Percentiles rank a stretch among this genome's conserved stretches.
These are phyloP conservation scores for Uronychia binucleata DNA, from an alignment of 73 alveolate genomes.

Conservation along the genomic window DNA sequence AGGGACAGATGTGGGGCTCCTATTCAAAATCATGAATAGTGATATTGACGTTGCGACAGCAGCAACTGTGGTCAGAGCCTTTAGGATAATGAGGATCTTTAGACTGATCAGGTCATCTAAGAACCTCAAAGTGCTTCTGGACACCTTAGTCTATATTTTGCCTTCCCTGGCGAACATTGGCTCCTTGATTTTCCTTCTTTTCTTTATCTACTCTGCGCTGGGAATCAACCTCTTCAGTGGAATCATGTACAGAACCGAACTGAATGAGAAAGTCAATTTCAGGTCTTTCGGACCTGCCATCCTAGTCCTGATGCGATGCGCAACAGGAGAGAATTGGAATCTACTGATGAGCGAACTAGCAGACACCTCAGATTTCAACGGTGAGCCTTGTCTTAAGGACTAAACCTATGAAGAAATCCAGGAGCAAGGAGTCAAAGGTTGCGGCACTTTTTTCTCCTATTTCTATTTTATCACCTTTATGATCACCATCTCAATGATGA, in stretches of 20 bases:
- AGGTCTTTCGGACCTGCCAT: not conserved
- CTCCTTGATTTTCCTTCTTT: conserved; percentile 30
- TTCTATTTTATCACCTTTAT: not conserved
- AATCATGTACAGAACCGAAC: conserved; percentile 39
- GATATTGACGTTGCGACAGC: too few species aligned
- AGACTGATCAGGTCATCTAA: conserved; percentile 36
- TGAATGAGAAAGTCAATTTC: conserved; percentile 37
- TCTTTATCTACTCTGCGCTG: conserved; percentile 43
- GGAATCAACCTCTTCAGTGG: conserved; percentile 58
- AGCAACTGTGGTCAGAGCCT: conserved; percentile 38
- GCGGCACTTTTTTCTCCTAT: conserved; percentile 5
- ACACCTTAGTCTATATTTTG: conserved; percentile 34
- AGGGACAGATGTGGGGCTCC: not conserved
- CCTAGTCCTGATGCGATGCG: conserved; percentile 1
- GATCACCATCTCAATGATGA: not conserved
- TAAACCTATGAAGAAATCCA: not conserved
- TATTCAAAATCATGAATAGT: not conserved
- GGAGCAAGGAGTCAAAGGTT: not conserved
- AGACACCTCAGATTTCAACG: too few species aligned
- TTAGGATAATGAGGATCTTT: conserved; percentile 40
- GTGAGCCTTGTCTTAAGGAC: not conserved
- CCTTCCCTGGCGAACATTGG: conserved; percentile 65
- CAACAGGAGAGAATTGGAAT: conserved; percentile 33
- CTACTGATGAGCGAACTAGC: conserved; percentile 4
- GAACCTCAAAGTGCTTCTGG: conserved; percentile 5